Evolutionary conservation across 2,329 filamentous ascomycete genomes (phyloP), one percentile per base, ranked within the genome.

Genomic region (Xylariales sp.): DNA sequence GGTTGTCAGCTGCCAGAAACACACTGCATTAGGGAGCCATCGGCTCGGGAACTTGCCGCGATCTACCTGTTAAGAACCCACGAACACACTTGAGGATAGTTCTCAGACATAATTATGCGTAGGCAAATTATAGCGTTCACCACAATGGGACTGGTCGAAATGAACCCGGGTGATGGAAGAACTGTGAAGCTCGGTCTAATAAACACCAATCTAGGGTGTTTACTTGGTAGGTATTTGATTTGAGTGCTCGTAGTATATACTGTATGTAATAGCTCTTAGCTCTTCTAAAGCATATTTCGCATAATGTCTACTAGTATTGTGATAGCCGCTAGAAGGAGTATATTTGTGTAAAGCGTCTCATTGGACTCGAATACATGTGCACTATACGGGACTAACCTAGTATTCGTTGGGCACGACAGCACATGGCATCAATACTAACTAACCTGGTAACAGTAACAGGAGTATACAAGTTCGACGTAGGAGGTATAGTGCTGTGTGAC

Each of bases 41-140:
- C 73, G 74, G 72, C 70, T 69, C 60, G 65, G 68, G 36, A 56
- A 73, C 59, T 71, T 74, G 64, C 73, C 74, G 73, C 70, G 69
- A 70, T 69, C 66, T 61, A 58, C 55, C 58, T 48, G 52, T 43
- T 39, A 62, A 41, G 56, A 52, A 58, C 46, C 69, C 67, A 67
- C 65, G 68, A 68, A 59, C 57, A 50, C 28, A 41, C 60, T 57
- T 46, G 41, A 49, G 66, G 67, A 66, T 67, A 70, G 57, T 73
- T 57, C 69, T 71, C 66, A 67, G 62, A 67, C 65, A 28, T 54
- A 57, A 61, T 52, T 8, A 58, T 64, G 65, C 61, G 32, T 49
- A 16, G 36, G 39, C 32, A 45, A 23, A 60, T 41, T 49, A 67
- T 60, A 59, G 48, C 34, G 34, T 39, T 50, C 57, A 36, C 34